Base-by-base conservation (phyloP, 2,329 filamentous ascomycete genomes). In the Monosporascus sp. region DNA sequence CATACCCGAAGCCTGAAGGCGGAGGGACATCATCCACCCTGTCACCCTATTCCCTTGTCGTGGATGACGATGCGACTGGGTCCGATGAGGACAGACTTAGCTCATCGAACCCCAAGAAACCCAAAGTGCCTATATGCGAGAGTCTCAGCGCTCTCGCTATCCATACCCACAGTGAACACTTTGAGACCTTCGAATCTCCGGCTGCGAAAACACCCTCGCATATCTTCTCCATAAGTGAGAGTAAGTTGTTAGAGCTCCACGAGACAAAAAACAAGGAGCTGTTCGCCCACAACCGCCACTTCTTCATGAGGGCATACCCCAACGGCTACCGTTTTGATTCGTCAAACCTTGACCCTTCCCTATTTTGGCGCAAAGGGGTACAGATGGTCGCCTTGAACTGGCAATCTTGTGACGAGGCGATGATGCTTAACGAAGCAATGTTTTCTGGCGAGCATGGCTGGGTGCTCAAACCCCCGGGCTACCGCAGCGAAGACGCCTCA, bases 321-420 rank as follows among this genome's bases (percentile, higher is more conserved):
- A 87, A 87, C 24, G 87, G 84, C 3, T 80, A 82, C 56, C 85
- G 92, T 37, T 79, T 97, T 50, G 85, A 87, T 63, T 97, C 92
- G 45, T 90, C 89, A n/a, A 99, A 99, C 68, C 94, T 94, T 41
- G 92, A 97, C 64, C 94, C 94, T 1, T 86, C 91, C 58, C 85
- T 85, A 44, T 95, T 91, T 68, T 99, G 94, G 94, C 85, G 91
- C 49, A 86, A 89, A 51, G 94, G 94, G 27, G 92, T 97, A 20
- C 94, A 99, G 70, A 97, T 99, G 93, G 92, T 91, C 5, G 93
- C 94, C 19, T 81, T 97, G 70, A 99, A 99, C 69, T 97, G 94
- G 93, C 94, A 99, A 71, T 93, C 88, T 3, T 88, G 92, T 61
- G 93, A 97, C 67, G 84, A 94, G 53, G 89, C 90, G 44, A 95